These are phyloP conservation scores for Coemansia sp. DNA, from an alignment of 192 early-diverging fungal species.

Conservation along the genomic window DNA sequence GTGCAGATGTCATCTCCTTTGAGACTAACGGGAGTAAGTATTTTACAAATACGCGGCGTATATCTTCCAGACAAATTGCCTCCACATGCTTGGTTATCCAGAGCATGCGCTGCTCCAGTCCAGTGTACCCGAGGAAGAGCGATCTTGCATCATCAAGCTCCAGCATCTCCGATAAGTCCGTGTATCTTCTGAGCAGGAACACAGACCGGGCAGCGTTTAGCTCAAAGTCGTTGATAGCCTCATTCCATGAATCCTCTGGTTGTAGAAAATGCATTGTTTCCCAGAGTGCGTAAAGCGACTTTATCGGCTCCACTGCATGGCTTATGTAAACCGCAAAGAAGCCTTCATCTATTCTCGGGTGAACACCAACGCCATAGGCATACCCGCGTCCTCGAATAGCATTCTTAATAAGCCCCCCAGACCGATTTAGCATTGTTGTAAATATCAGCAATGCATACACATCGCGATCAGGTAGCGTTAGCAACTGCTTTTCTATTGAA, in stretches of 20 bases:
- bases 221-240: slow-evolving; percentile 40
- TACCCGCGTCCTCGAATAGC: slow-evolving; percentile 74
- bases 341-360: slow-evolving; percentile 23
- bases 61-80: slow-evolving; percentile 21
- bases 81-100: slow-evolving; percentile 47
- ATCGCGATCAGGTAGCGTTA: slow-evolving; percentile 30
- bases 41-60: slow-evolving; percentile 32
- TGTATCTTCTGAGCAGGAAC: slow-evolving; percentile 24
- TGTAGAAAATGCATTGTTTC: slow-evolving; percentile 26
- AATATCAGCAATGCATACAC: slow-evolving; percentile 44
- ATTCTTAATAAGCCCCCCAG: slow-evolving; percentile 82
- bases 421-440: slow-evolving; percentile 66
- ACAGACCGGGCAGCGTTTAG: slow-evolving; percentile 40
- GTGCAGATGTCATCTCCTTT: slow-evolving; percentile 11
- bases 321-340: slow-evolving; percentile 47
- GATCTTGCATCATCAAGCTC: slow-evolving; percentile 31
- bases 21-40: slow-evolving; percentile 33
- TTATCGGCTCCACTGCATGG: slow-evolving; percentile 43
- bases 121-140: slow-evolving; percentile 27
- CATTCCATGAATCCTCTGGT: slow-evolving; percentile 27
- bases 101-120: slow-evolving; percentile 34
- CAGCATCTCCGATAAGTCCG: slow-evolving; percentile 13
- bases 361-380: slow-evolving; percentile 65
- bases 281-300: slow-evolving; percentile 43
- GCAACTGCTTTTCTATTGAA: slow-evolving; percentile 26